Percentiles rank a stretch among this genome's conserved stretches.
Evolutionary conservation across 805 yeast genomes (phyloP).

Genomic region (Spathaspora hagerdaliae): DNA sequence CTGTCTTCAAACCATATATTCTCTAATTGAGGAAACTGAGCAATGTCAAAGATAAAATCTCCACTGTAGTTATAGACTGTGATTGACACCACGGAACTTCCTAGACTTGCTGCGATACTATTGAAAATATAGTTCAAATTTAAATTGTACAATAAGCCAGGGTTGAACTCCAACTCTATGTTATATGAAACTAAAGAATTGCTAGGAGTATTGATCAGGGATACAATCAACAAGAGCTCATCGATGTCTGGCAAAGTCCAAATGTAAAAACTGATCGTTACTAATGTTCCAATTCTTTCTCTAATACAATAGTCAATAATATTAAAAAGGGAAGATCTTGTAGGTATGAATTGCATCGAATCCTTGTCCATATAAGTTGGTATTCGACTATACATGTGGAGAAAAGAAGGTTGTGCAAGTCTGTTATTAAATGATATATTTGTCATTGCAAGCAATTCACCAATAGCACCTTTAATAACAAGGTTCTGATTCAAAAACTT

Average conservation of each 20-base stretch:
- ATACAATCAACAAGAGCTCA: slow-evolving; percentile 6
- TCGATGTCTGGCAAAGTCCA: slow-evolving; percentile 12
- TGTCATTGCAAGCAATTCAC: background rate
- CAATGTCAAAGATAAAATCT: slow-evolving; percentile 10
- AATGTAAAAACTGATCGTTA: slow-evolving; percentile 14
- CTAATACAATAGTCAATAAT: slow-evolving; percentile 3
- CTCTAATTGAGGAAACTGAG: slow-evolving; percentile 7
- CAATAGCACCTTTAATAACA: background rate
- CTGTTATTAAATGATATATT: slow-evolving; percentile 11
- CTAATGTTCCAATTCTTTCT: slow-evolving; percentile 1
- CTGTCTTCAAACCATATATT: slow-evolving; percentile 16
- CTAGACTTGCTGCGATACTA: background rate
- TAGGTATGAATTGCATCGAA: slow-evolving; percentile 4
- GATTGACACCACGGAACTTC: background rate
- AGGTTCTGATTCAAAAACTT: background rate
- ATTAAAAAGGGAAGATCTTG: slow-evolving; percentile 2
- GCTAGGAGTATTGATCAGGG: background rate
- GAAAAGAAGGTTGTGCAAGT: slow-evolving; percentile 8
- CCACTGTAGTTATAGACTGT: slow-evolving; percentile 11
- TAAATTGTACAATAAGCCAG: slow-evolving; percentile 10
- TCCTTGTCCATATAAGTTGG: slow-evolving; percentile 11
- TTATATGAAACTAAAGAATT: slow-evolving; percentile 6
- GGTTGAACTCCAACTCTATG: slow-evolving; percentile 19
- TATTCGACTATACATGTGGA: slow-evolving; percentile 14
- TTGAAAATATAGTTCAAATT: slow-evolving; percentile 2